Conservation (phyloP, 2,329 filamentous ascomycete species). For the Trichoderma gracile region DNA sequence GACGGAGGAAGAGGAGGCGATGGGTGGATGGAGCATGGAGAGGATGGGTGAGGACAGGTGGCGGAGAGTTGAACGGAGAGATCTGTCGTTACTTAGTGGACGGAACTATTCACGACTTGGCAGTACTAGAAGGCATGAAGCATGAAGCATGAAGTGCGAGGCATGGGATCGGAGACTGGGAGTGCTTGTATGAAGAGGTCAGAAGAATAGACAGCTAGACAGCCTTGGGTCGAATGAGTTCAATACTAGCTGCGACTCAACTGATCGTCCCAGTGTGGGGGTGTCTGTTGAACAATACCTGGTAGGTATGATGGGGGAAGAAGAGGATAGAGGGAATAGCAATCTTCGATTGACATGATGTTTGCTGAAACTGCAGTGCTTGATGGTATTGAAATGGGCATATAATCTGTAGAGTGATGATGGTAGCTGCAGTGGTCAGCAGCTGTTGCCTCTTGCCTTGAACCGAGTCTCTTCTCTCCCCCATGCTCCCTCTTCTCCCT, state of each 20-base stretch:
- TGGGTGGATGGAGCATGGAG: neutral
- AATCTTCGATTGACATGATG: neutral
- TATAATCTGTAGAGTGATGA: neutral
- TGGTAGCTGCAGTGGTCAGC: neutral
- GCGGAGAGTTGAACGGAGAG: slow-evolving; percentile 8
- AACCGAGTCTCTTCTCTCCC: neutral
- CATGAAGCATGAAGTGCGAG: neutral
- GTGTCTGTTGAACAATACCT: neutral
- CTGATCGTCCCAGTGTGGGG: slow-evolving; percentile 24
- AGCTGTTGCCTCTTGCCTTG: no score
- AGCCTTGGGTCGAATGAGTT: slow-evolving; percentile 21
- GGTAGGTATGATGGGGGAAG: no score
- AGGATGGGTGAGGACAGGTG: neutral
- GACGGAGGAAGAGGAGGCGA: neutral
- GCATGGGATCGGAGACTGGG: neutral
- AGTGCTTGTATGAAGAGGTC: neutral
- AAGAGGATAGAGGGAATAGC: neutral
- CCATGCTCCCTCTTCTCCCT: neutral
- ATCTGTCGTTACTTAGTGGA: neutral
- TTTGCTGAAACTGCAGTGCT: neutral
- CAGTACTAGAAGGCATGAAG: neutral
- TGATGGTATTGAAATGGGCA: neutral
- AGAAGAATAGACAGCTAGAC: neutral
- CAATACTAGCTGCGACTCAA: slow-evolving; percentile 14
- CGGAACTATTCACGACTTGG: neutral